Evolutionary conservation across 352 stramenopile species (phyloP).

Genomic region (Phytopythium kandeliae): DNA sequence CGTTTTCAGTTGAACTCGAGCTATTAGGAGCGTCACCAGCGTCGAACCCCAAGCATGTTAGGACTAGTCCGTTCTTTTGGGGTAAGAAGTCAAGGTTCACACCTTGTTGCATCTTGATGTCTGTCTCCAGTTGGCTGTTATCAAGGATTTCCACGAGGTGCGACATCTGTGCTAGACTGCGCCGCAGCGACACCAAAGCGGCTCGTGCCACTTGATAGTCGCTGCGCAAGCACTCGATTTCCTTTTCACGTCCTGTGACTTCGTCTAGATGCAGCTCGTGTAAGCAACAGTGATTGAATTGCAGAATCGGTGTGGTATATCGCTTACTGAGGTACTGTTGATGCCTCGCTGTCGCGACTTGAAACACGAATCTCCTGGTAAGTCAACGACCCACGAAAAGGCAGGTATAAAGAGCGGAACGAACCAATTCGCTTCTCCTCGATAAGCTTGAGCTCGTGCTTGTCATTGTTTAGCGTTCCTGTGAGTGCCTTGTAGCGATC

Average conservation of each 20-base stretch:
- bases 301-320: not conserved
- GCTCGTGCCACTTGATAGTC: conserved; percentile 18
- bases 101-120: not conserved
- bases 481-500: conserved; percentile 31
- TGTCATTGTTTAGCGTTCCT: conserved; percentile 15
- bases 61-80: too few species aligned
- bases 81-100: too few species aligned
- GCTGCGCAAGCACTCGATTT: conserved; percentile 21
- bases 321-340: conserved; percentile 25
- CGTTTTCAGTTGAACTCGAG: conserved; percentile 12
- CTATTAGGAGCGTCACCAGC: conserved; percentile 4
- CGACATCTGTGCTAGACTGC: not conserved
- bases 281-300: not conserved
- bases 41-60: too few species aligned
- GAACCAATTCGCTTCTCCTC: conserved; percentile 44
- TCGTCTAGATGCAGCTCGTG: conserved; percentile 17
- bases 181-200: conserved; percentile 2
- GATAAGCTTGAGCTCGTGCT: conserved; percentile 23
- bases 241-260: conserved; percentile 22
- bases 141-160: not conserved
- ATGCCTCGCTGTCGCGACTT: conserved; percentile 43
- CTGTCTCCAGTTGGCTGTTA: conserved; percentile 7
- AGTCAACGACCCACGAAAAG: conserved; percentile 3
- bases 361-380: not conserved
- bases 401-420: not conserved